These are phyloP conservation scores for Ophiostoma novo-ulmi DNA, from an alignment of 2,329 filamentous ascomycete genomes.

Conservation along the genomic window DNA sequence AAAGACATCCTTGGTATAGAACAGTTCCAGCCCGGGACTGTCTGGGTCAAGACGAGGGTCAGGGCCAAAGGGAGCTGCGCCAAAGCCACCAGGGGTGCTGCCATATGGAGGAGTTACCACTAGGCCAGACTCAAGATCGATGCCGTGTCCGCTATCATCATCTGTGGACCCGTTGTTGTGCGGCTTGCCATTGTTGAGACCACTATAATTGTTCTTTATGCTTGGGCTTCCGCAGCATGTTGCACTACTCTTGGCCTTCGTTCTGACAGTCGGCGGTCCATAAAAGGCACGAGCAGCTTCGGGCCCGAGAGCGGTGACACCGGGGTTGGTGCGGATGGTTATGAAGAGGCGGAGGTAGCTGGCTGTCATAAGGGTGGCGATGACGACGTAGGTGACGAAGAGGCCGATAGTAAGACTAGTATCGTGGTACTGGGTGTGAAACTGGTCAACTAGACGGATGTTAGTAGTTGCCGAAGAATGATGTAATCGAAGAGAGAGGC, in stretches of 20 bases:
- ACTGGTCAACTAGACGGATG: slow-evolving; percentile 59
- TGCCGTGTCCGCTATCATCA: background rate
- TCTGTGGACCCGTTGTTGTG: slow-evolving; percentile 14
- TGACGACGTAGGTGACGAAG: slow-evolving; percentile 60
- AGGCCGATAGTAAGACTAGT: slow-evolving; percentile 60
- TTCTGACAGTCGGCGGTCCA: slow-evolving; percentile 3
- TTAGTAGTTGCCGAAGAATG: slow-evolving; percentile 6
- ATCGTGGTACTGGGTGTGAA: slow-evolving; percentile 50
- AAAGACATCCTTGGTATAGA: slow-evolving; percentile 79
- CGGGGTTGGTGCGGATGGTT: slow-evolving; percentile 64
- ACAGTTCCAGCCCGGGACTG: slow-evolving; percentile 64
- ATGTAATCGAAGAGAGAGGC: slow-evolving; percentile 15
- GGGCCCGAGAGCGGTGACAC: slow-evolving; percentile 63
- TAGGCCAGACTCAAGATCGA: slow-evolving; percentile 29
- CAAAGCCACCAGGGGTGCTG: slow-evolving; percentile 15
- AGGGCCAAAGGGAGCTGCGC: slow-evolving; percentile 6
- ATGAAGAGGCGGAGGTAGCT: slow-evolving; percentile 68
- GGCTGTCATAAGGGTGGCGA: slow-evolving; percentile 60
- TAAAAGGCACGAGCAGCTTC: slow-evolving; percentile 30
- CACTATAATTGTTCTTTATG: slow-evolving; percentile 4
- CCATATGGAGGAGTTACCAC: slow-evolving; percentile 21
- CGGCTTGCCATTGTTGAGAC: background rate
- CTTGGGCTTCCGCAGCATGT: slow-evolving; percentile 18
- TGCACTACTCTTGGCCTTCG: slow-evolving; percentile 25
- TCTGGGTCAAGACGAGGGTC: slow-evolving; percentile 49